Conservation (phyloP, 1,284 basidiomycete species). For the Malassezia equina region DNA sequence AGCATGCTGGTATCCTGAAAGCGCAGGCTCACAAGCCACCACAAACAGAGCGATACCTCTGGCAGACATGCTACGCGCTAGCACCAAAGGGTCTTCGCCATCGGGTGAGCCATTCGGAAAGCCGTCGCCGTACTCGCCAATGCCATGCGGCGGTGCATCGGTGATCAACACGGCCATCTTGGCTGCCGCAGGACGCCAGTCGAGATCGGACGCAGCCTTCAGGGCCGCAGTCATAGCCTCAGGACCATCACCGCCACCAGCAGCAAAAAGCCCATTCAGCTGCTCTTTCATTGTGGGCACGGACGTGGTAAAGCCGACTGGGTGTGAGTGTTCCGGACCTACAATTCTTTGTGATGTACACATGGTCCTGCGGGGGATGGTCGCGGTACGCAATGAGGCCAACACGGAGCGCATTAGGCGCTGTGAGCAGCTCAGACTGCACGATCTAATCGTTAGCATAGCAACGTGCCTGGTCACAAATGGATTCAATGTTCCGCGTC, state of each 20-base stretch:
- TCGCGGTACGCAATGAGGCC: conserved; percentile 57
- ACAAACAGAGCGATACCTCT: conserved; percentile 54
- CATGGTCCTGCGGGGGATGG: conserved; percentile 44
- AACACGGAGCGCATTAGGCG: conserved; percentile 64
- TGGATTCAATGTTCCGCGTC: conserved; percentile 95
- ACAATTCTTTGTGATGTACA: conserved; percentile 64
- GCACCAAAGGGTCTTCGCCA: conserved; percentile 72
- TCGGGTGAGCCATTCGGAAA: conserved; percentile 50
- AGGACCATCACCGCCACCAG: conserved; percentile 88
- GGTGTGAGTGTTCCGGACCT: background rate
- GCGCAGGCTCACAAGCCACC: conserved; percentile 92
- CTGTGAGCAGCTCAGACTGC: conserved; percentile 78
- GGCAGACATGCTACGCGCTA: conserved; percentile 79
- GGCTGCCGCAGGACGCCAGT: conserved; percentile 79
- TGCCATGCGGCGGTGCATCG: conserved; percentile 87
- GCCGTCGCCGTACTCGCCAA: conserved; percentile 64
- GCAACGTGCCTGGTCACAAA: conserved; percentile 62
- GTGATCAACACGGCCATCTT: conserved; percentile 77
- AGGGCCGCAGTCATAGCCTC: conserved; percentile 94
- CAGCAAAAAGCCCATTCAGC: conserved; percentile 74
- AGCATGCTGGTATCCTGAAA: conserved; percentile 60
- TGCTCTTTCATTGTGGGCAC: conserved; percentile 76
- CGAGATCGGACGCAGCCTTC: conserved; percentile 57
- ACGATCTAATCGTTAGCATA: conserved; percentile 56
- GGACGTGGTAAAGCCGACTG: conserved; percentile 85